Base-by-base conservation (phyloP, 108 stramenopile genomes). In the Pseudonitzschia multiseries region DNA sequence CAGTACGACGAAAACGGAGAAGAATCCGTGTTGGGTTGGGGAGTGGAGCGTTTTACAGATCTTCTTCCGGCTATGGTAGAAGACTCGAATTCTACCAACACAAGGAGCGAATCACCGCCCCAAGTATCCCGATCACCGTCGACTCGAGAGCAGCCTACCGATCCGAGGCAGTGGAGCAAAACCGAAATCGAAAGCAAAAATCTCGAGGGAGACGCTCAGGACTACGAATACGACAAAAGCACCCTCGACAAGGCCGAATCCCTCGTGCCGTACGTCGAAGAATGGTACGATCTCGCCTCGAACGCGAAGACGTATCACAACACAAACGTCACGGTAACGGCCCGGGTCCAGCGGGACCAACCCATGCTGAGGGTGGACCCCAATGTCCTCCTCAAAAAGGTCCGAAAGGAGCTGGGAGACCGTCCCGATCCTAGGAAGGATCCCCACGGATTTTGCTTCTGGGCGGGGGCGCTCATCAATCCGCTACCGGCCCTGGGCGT, bases 1-100 rank as follows among this genome's bases (percentile, higher is more conserved):
- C 57, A 52, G 12, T 84, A 89, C 54, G 86, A 87, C 81, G 86
- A 86, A 40, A 81, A 89, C 72, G 86, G 88, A 29, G 88, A 89
- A 65, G 86, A 85, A 77, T 61, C 70, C 0, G 73, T 77, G 43
- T 69, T 89, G 43, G 88, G 88, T 48, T 89, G 78, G 78, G 88
- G 83, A 2, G 53, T 79, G n/a, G 88, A 89, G 73, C 70, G 80
- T 18, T 89, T 89, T 74, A 68, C 84, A 29, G 83, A 86, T 65
- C 43, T 54, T 10, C 54, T 56, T 24, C 54, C 54, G 10, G 21
- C 54, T 8, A 28, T 44, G 26, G 42, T 8, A 15, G 41, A 61
- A 26, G 6, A 6, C 2, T 36, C 36, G 2, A 6, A 36, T 36
- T 40, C 8, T 17, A 14, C 29, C 32, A 67, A 48, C 1, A 10